Percentiles rank a stretch among this genome's conserved stretches.
Evolutionary conservation across 2,329 filamentous ascomycete genomes (phyloP).

Genomic region (Ceratocystis huliohia): DNA sequence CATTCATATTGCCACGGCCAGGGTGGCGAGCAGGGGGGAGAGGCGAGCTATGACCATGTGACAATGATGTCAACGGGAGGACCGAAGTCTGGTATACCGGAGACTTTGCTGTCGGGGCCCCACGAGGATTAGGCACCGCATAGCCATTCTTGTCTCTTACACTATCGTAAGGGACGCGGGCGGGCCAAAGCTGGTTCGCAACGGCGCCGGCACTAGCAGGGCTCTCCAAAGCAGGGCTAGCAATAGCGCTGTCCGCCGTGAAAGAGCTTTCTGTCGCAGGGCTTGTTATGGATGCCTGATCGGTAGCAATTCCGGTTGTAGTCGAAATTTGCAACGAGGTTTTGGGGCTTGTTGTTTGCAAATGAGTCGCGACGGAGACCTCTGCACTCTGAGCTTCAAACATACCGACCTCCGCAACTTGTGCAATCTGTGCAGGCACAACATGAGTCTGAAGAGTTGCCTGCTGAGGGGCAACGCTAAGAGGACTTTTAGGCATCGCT

Average conservation of each 20-base stretch:
- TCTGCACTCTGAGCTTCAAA: neutral
- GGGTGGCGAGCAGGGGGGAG: conserved; percentile 10
- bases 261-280: neutral
- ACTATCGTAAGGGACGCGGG: conserved; percentile 13
- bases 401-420: neutral
- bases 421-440: neutral
- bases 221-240: neutral
- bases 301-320: neutral
- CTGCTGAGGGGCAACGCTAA: conserved; percentile 11
- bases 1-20: neutral
- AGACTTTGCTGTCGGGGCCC: neutral
- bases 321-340: neutral
- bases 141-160: conserved; percentile 13
- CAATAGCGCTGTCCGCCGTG: neutral
- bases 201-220: conserved; percentile 8
- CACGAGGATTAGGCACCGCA: conserved; percentile 11
- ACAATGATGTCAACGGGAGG: neutral
- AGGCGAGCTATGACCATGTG: neutral
- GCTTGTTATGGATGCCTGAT: neutral
- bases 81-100: neutral
- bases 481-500: conserved; percentile 17
- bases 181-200: conserved; percentile 13
- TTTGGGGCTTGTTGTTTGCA: neutral
- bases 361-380: neutral
- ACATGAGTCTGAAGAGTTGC: conserved; percentile 12